Base-by-base conservation (phyloP, 2,329 filamentous ascomycete genomes). In the Akanthomyces dipterigenus region DNA sequence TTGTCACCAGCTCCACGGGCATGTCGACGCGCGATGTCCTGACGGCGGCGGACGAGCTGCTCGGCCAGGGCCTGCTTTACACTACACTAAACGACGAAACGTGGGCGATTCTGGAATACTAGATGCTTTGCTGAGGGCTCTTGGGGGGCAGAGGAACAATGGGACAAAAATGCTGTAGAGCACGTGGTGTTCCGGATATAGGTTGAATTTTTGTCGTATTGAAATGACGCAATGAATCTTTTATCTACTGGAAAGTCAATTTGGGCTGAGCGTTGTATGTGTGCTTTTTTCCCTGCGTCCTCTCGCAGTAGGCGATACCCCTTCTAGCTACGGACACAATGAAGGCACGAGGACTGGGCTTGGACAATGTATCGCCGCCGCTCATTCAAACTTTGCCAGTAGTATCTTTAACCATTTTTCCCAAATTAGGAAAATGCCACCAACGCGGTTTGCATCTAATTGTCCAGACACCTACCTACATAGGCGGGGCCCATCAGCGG, bases 1-100 rank as follows among this genome's bases (percentile, higher is more conserved):
- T 88, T 63, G 90, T 99, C 67, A 86, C 89, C 12, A 79, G 80
- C 53, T 80, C 82, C 62, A 79, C 88, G 20, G 80, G 83, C 8
- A 76, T 97, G 75, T 80, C 88, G 9, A 76, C 87, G 34, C 80
- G 80, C 28, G 90, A 96, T 50, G 89, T 95, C 16, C 78, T 87
- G 67, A 84, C 82, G 57, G 93, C 87, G n/a, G 86, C 89, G 11
- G 91, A 96, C 68, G 92, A 98, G 75, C 75, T 99, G 70, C 75
- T 91, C 48, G 80, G 80, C 2, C 76, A 84, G 60, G 91, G 92
- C 34, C 71, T 91, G 67, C 90, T 96, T 65, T 99, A 91, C 76
- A 91, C 91, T 31, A 99, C 96, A 11, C 83, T 96, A 7, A 92
- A 98, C 75, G 93, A 98, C 70, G 83, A 90, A 74, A 98, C 93